Evolutionary conservation across 2,329 filamentous ascomycete species (phyloP), one percentile per base, ranked within the genome.

Genomic region (Phyllachora maydis): DNA sequence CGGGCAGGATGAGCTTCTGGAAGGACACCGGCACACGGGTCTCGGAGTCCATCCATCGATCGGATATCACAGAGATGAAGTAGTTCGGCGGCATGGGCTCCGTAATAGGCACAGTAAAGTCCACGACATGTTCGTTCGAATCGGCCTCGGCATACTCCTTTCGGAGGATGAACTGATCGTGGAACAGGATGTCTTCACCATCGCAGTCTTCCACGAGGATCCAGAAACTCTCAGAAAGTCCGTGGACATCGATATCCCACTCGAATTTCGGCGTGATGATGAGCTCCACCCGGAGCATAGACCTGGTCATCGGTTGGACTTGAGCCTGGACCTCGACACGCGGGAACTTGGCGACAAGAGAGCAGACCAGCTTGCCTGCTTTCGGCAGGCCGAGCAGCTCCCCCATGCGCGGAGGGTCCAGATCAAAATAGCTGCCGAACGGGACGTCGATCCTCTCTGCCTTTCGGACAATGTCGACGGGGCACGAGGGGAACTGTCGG

Each of bases 11-110:
- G 14, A 98, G 59, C 45, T 93, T 93, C 44, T 91, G 77, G 54
- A 98, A 95, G 1, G 83, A 85, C 2, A 98, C 75, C 0, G 85
- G 75, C 25, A 98, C 56, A 42, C 83, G 82, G 2, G 83, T 92
- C 51, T 98, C 83, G 1, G 85, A 81, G 43, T 92, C 81, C 81
- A 98, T 93, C 88, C 88, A 98, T 35, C 88, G 65, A 46, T 98
- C 88, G 4, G 85, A 95, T 11, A 93, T 54, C 18, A 98, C 66
- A 0, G 82, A 88, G 38, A 98, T 81, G 50, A 98, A 98, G 53
- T 98, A 98, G 46, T 98, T 91, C 0, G 90, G 88, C 9, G 88
- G 88, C 77, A 95, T 91, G 0, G 90, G 90, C 36, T 98, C 88
- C 1, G 81, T 83, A 35, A 98, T 91, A 1, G 88, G 78, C 3